Conservation (phyloP, 805 yeast species). For the Ogataea kodamae region DNA sequence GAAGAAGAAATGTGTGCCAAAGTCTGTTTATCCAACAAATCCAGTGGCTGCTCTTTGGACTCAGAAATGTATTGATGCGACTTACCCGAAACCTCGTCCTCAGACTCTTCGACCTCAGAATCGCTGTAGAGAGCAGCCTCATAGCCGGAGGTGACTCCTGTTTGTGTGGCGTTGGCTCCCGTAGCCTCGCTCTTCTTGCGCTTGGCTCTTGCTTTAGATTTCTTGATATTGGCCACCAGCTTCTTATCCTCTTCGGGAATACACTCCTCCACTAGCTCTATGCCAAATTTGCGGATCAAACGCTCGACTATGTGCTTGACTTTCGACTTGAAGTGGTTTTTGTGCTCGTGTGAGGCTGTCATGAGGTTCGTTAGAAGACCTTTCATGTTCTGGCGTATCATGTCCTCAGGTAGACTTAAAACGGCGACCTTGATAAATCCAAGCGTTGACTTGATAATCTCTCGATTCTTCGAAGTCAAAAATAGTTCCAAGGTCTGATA, state of each 20-base stretch:
- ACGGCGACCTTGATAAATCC: slow-evolving; percentile 93
- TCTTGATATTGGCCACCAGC: slow-evolving; percentile 79
- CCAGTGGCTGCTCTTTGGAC: slow-evolving; percentile 71
- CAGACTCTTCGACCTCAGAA: slow-evolving; percentile 51
- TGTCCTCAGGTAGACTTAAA: slow-evolving; percentile 73
- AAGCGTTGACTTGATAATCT: slow-evolving; percentile 89
- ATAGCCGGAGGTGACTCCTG: slow-evolving; percentile 73
- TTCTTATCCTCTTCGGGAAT: slow-evolving; percentile 92
- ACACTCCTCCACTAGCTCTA: slow-evolving; percentile 70
- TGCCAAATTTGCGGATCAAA: slow-evolving; percentile 85
- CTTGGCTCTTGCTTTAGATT: slow-evolving; percentile 79
- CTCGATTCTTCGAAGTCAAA: slow-evolving; percentile 85
- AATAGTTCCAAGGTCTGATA: slow-evolving; percentile 85
- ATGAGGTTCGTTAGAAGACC: slow-evolving; percentile 68
- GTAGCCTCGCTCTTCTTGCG: slow-evolving; percentile 52
- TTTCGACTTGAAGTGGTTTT: slow-evolving; percentile 89
- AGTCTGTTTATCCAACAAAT: slow-evolving; percentile 80
- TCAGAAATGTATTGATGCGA: slow-evolving; percentile 71
- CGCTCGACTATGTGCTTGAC: slow-evolving; percentile 93
- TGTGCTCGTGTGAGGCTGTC: slow-evolving; percentile 94
- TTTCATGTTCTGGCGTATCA: slow-evolving; percentile 62
- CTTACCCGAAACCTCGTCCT: slow-evolving; percentile 28
- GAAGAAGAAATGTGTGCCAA: slow-evolving; percentile 86
- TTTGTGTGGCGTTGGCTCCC: slow-evolving; percentile 18
- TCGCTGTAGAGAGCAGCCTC: slow-evolving; percentile 87